These are phyloP conservation scores for Knufia fluminis DNA, from an alignment of 2,329 filamentous ascomycete species.

Conservation along the genomic window DNA sequence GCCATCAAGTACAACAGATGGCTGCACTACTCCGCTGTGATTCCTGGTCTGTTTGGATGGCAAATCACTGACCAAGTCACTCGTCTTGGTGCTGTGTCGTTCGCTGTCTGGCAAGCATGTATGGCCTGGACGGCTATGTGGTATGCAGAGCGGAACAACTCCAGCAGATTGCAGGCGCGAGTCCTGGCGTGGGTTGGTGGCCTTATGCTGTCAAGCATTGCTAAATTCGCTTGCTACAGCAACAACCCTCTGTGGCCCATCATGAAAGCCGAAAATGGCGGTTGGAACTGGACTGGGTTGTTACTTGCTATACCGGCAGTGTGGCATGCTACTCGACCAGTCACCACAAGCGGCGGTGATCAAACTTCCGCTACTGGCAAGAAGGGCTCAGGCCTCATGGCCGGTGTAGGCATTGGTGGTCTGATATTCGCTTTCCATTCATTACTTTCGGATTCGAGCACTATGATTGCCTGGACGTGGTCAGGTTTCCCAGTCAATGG, in stretches of 20 bases:
- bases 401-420: slow-evolving; percentile 70
- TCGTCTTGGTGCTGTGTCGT: slow-evolving; percentile 71
- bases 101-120: slow-evolving; percentile 70
- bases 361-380: slow-evolving; percentile 44
- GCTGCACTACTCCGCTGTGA: slow-evolving; percentile 62
- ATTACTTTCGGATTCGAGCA: slow-evolving; percentile 89
- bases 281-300: slow-evolving; percentile 80
- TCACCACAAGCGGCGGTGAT: slow-evolving; percentile 43
- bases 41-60: slow-evolving; percentile 71
- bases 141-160: slow-evolving; percentile 66
- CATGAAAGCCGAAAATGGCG: slow-evolving; percentile 80
- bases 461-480: slow-evolving; percentile 98
- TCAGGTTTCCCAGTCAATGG: slow-evolving; percentile 87
- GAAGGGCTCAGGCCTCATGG: slow-evolving; percentile 59
- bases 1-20: slow-evolving; percentile 60
- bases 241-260: slow-evolving; percentile 98
- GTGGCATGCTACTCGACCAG: slow-evolving; percentile 62
- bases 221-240: slow-evolving; percentile 87
- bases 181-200: slow-evolving; percentile 74
- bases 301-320: slow-evolving; percentile 65
- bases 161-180: slow-evolving; percentile 67
- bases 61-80: slow-evolving; percentile 60
- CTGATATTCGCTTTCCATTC: slow-evolving; percentile 86
- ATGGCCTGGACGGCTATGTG: slow-evolving; percentile 77
- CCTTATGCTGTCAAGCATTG: slow-evolving; percentile 71